Percentiles rank a stretch among this genome's conserved stretches.
phyloP scores from a whole-genome alignment of 768 basidiomycete species.

The Cyathus striatus region DNA sequence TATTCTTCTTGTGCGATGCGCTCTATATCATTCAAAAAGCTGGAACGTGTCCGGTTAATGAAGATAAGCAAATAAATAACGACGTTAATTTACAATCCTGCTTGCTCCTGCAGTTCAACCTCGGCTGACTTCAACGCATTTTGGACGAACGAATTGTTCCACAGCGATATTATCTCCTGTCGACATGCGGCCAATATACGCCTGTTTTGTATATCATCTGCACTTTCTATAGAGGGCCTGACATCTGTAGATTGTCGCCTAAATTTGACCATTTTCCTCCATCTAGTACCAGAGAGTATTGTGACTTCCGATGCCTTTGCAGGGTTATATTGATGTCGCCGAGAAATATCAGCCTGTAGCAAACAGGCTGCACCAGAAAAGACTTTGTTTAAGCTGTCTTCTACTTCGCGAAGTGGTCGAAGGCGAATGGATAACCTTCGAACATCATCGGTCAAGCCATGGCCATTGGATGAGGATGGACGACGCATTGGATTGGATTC shows the following conservation, averaged over 20 bases:
- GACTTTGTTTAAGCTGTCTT: conserved; percentile 39
- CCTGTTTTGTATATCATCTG: conserved; percentile 36
- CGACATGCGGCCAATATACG: conserved; percentile 48
- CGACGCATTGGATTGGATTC: conserved; percentile 12
- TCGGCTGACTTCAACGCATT: conserved; percentile 33
- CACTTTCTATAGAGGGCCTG: conserved; percentile 5
- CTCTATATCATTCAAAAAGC: conserved; percentile 53
- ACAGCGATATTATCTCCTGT: conserved; percentile 49
- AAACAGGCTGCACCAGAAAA: conserved; percentile 29
- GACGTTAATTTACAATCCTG: conserved; percentile 55
- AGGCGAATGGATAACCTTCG: conserved; percentile 45
- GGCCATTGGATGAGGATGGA: conserved; percentile 13
- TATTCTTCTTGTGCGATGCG: conserved; percentile 49
- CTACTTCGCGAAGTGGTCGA: conserved; percentile 50
- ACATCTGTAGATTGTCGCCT: neutral
- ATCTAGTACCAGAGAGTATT: conserved; percentile 41
- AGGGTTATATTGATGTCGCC: conserved; percentile 24
- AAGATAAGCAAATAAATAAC: conserved; percentile 1
- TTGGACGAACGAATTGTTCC: conserved; percentile 43
- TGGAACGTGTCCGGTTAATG: conserved; percentile 14
- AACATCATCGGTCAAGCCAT: conserved; percentile 28
- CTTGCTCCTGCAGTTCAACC: conserved; percentile 49
- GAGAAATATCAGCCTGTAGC: conserved; percentile 7
- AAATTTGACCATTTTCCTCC: conserved; percentile 27
- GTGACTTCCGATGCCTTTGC: conserved; percentile 40